These are phyloP conservation scores for Sphaerulina musiva DNA, from an alignment of 2,329 filamentous ascomycete genomes.

Conservation along the genomic window DNA sequence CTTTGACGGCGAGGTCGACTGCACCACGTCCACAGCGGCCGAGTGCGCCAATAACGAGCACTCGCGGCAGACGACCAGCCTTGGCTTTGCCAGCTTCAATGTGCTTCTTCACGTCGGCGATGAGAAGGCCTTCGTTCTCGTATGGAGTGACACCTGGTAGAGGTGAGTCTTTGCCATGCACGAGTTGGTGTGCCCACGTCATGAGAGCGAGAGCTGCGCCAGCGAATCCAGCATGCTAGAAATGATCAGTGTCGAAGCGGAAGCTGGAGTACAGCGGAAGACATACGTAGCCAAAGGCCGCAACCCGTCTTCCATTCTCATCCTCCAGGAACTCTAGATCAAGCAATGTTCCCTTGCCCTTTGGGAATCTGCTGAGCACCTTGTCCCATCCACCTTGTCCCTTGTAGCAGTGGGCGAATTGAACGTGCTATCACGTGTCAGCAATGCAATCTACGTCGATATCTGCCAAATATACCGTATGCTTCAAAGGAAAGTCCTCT, in stretches of 20 bases:
- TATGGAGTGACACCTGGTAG: constrained; percentile 63
- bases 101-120: constrained; percentile 65
- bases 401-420: constrained; percentile 38
- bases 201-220: constrained; percentile 58
- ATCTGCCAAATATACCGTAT: constrained; percentile 41
- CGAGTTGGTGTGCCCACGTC: constrained; percentile 77
- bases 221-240: constrained; percentile 68
- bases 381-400: constrained; percentile 68
- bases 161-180: constrained; percentile 58
- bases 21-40: constrained; percentile 79
- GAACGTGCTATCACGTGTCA: constrained; percentile 29
- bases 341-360: constrained; percentile 68
- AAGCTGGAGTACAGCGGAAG: not conserved
- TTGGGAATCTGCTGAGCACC: constrained; percentile 71
- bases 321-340: constrained; percentile 85
- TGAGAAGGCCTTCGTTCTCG: constrained; percentile 66
- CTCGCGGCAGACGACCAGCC: constrained; percentile 60
- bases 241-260: constrained; percentile 17
- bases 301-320: constrained; percentile 60
- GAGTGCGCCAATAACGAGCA: constrained; percentile 74
- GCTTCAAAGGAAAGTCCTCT: constrained; percentile 62
- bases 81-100: constrained; percentile 62
- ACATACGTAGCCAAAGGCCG: constrained; percentile 55
- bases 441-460: not conserved
- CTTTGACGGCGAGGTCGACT: constrained; percentile 68